Evolutionary conservation across 805 yeast species (phyloP).

Genomic region (Grigorovia transvaalensis): DNA sequence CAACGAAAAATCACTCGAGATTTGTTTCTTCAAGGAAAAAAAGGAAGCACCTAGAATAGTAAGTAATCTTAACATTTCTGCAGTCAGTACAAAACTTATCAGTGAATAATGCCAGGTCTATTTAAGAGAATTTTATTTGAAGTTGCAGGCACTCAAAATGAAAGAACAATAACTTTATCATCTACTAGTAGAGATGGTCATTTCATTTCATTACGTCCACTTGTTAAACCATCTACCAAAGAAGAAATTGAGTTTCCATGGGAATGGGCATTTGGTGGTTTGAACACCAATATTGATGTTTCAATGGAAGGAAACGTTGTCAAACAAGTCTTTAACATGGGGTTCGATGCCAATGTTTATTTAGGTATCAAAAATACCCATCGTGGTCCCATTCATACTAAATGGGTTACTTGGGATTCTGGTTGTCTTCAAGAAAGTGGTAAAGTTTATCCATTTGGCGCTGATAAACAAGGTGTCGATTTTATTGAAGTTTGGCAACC

Average conservation of each 20-base stretch:
- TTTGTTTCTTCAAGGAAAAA: background rate
- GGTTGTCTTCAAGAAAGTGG: conserved; percentile 29
- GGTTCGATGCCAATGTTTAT: conserved; percentile 24
- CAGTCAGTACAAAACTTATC: too few relatives aligned
- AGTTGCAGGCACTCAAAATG: conserved; percentile 19
- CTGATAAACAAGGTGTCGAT: conserved; percentile 17
- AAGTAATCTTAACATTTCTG: too few relatives aligned
- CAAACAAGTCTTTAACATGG: conserved; percentile 22
- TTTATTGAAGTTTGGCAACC: conserved; percentile 31
- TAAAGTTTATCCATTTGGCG: conserved; percentile 23
- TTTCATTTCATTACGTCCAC: conserved; percentile 31
- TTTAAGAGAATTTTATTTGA: conserved; percentile 25
- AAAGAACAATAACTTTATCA: conserved; percentile 25
- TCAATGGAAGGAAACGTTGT: conserved; percentile 20
- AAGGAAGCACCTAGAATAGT: background rate
- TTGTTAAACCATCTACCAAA: conserved; percentile 19
- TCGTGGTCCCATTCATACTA: conserved; percentile 22
- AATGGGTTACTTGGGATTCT: conserved; percentile 26
- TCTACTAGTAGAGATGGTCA: conserved; percentile 27
- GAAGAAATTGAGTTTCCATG: conserved; percentile 34
- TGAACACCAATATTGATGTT: conserved; percentile 31
- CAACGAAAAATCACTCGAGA: background rate
- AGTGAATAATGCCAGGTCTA: conserved; percentile 20
- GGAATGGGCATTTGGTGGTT: conserved; percentile 52
- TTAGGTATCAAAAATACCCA: conserved; percentile 21